Conservation (phyloP, 495 filamentous ascomycete species). For the Trichoderma asperelloides region DNA sequence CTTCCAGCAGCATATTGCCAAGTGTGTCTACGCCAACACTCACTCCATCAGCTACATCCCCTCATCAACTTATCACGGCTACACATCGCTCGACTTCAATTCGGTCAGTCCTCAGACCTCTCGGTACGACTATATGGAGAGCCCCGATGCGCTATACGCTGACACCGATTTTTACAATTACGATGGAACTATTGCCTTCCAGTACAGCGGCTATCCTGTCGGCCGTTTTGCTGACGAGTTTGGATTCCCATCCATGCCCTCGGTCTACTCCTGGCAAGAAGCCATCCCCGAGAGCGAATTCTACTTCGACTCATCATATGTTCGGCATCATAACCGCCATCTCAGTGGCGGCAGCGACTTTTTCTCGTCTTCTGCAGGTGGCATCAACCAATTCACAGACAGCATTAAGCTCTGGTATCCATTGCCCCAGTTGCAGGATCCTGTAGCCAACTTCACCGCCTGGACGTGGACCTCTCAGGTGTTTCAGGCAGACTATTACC, state of each 20-base stretch:
- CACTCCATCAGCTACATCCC: conserved; percentile 60
- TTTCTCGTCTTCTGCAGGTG: conserved; percentile 39
- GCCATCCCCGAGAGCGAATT: conserved; percentile 43
- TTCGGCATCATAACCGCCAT: conserved; percentile 59
- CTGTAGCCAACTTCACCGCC: conserved; percentile 57
- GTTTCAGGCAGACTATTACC: conserved; percentile 61
- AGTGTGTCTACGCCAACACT: conserved; percentile 54
- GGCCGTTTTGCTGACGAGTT: conserved; percentile 62
- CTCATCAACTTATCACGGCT: conserved; percentile 57
- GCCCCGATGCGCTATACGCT: conserved; percentile 49
- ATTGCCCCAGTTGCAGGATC: conserved; percentile 44
- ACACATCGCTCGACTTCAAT: conserved; percentile 47
- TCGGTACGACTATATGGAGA: conserved; percentile 48
- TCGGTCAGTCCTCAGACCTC: conserved; percentile 48
- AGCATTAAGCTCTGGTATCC: conserved; percentile 49
- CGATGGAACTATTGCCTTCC: conserved; percentile 44
- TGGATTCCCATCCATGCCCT: conserved; percentile 60
- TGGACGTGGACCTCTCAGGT: conserved; percentile 61
- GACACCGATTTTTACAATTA: conserved; percentile 68
- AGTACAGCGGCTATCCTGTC: conserved; percentile 47
- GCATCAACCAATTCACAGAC: conserved; percentile 39
- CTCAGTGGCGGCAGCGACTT: not conserved
- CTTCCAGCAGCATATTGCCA: conserved; percentile 51
- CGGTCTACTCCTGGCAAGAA: conserved; percentile 51
- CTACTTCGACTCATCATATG: conserved; percentile 49